These are phyloP conservation scores for Hirschfeldia incana DNA, from an alignment of 345 rosid species.

Conservation along the genomic window DNA sequence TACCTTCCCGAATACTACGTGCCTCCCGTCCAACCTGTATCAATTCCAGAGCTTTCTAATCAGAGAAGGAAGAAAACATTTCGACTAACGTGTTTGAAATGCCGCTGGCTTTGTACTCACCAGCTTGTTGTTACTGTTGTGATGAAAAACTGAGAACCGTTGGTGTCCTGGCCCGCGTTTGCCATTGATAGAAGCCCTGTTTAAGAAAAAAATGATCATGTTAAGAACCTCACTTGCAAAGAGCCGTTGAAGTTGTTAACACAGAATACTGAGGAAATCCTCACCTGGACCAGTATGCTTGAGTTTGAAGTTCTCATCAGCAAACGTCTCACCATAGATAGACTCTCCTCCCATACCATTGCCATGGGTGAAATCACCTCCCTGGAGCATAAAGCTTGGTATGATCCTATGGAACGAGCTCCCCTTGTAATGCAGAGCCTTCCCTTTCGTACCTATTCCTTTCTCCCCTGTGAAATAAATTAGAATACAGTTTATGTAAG, in stretches of 20 bases:
- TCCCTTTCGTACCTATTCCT: constrained; percentile 85
- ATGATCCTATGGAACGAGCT: constrained; percentile 87
- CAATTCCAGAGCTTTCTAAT: not conserved
- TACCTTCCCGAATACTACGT: constrained; percentile 96
- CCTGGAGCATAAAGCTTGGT: constrained; percentile 94
- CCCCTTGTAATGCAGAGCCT: constrained; percentile 86
- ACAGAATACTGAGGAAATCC: not conserved
- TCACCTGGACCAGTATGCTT: constrained; percentile 96
- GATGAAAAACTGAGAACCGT: constrained; percentile 97
- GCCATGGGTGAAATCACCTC: constrained; percentile 94
- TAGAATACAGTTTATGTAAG: constrained; percentile 14
- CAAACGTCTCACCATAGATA: constrained; percentile 88
- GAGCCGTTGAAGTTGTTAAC: not conserved
- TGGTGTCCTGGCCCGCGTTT: constrained; percentile 84
- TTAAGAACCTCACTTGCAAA: not conserved
- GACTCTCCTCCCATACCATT: constrained; percentile 98
- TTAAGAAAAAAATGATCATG: not conserved
- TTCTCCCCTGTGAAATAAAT: constrained; percentile 61
- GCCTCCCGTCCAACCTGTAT: constrained; percentile 33
- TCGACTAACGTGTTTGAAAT: not conserved
- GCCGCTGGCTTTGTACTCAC: constrained; percentile 39
- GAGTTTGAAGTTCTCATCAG: constrained; percentile 95
- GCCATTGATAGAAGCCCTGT: constrained; percentile 91
- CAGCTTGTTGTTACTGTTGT: constrained; percentile 96
- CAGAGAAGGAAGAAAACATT: not conserved